These are phyloP conservation scores for Komagataea norvegica DNA, from an alignment of 1,139 yeast species.

Conservation along the genomic window DNA sequence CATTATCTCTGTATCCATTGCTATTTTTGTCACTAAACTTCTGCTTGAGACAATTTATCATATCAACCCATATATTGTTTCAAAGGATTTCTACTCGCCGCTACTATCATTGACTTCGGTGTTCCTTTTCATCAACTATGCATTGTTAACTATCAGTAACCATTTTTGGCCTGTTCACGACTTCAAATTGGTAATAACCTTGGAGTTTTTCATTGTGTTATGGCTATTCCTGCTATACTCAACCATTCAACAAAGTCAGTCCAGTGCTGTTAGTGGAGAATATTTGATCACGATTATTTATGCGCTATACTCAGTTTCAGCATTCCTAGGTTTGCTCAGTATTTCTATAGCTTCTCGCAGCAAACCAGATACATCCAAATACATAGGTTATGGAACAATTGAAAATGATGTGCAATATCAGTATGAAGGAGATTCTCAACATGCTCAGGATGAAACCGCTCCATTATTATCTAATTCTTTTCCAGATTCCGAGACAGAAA, in stretches of 20 bases:
- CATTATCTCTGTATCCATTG: conserved; percentile 48
- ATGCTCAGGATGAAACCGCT: conserved; percentile 22
- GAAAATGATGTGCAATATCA: conserved; percentile 17
- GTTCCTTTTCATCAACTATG: conserved; percentile 52
- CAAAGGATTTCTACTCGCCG: conserved; percentile 50
- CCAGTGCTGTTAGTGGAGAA: conserved; percentile 57
- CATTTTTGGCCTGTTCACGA: conserved; percentile 56
- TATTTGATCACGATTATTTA: conserved; percentile 50
- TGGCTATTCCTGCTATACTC: conserved; percentile 54
- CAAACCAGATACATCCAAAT: conserved; percentile 1
- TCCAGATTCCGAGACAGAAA: conserved; percentile 12
- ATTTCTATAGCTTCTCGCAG: conserved; percentile 21
- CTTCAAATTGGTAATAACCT: conserved; percentile 62
- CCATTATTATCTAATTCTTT: conserved; percentile 25
- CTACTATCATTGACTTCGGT: conserved; percentile 40
- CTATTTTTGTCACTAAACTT: conserved; percentile 37
- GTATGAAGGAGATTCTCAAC: conserved; percentile 4
- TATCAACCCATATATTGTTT: conserved; percentile 54
- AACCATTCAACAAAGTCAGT: conserved; percentile 42
- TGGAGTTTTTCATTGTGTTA: conserved; percentile 49
- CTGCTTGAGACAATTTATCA: conserved; percentile 34
- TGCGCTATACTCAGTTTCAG: conserved; percentile 45
- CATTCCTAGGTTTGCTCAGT: conserved; percentile 47
- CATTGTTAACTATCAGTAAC: conserved; percentile 48
- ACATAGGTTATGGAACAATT: conserved; percentile 23